Evolutionary conservation across 306 rosid genomes (phyloP), one percentile per base, ranked within the genome.

Genomic region (Comarum palustre): DNA sequence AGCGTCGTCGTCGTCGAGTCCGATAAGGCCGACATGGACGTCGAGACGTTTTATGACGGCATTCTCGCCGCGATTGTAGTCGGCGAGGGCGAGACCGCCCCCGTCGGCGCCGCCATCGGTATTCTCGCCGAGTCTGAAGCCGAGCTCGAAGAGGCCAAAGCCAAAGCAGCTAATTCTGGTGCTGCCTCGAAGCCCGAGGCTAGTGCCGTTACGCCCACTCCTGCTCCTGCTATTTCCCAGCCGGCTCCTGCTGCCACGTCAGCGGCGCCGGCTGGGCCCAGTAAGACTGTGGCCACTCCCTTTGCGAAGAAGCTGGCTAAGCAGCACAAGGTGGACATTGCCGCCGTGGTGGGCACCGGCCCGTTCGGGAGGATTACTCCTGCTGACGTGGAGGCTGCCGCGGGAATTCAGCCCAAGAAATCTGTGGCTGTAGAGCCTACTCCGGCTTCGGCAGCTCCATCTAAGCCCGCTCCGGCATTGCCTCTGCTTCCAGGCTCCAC

Each of bases 1-100:
- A 90, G 97, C 50, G 98, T 93, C 15, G 97, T 92, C 25, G 96
- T 92, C 13, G 97, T 92, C 39, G 96, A 92, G 82, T 92, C 96
- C 48, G 96, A 92, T 47, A 92, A 92, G 73, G 97, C 97, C 7
- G 96, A 92, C 72, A 92, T 92, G 96, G 97, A 90, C 27, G 96
- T 92, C 9, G 97, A 92, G 88, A 92, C 94, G 4, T 92, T 92
- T 75, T 92, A 92, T 54, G 96, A 92, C 14, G 97, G 96, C 7
- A 92, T 90, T 34, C 96, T 92, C 34, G 97, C 96, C 1, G 91
- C 90, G 25, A 92, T 92, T 54, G 94, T 92, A 8, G 94, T 93
- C 24, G 80, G 79, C 14, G 96, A 93, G 5, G 98, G 97, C 3
- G 84, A 93, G 31, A 82, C 93, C 2, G 93, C 98, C 66, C 93